phyloP scores from a whole-genome alignment of 495 filamentous ascomycete genomes.

The Venustampulla echinocandica region DNA sequence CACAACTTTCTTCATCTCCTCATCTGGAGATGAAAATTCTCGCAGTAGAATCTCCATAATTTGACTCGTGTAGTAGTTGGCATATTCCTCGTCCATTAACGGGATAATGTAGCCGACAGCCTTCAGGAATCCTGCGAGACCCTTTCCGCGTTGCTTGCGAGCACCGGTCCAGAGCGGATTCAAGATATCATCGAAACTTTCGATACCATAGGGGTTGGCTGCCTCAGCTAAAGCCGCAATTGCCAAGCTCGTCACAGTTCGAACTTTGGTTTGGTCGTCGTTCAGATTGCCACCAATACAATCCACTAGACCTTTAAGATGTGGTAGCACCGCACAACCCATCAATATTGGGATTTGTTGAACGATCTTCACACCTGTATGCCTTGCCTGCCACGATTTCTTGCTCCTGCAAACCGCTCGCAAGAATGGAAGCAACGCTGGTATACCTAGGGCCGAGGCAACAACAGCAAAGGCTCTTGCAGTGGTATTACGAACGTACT shows the following conservation, averaged over 20 bases:
- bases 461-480: conserved; percentile 97
- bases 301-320: conserved; percentile 92
- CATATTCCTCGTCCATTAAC: conserved; percentile 98
- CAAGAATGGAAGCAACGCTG: conserved; percentile 88
- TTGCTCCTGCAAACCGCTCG: conserved; percentile 94
- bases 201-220: conserved; percentile 96
- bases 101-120: conserved; percentile 98
- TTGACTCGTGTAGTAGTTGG: conserved; percentile 96
- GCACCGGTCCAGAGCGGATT: conserved; percentile 97
- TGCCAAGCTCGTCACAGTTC: conserved; percentile 89
- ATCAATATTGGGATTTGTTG: conserved; percentile 99
- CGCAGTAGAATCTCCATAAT: conserved; percentile 98
- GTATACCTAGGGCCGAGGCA: conserved; percentile 92
- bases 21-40: conserved; percentile 92
- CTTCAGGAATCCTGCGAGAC: conserved; percentile 91
- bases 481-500: conserved; percentile 99
- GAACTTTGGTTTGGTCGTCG: conserved; percentile 95
- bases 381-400: conserved; percentile 97
- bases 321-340: conserved; percentile 94
- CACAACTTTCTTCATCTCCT: conserved; percentile 99
- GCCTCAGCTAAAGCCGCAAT: conserved; percentile 96
- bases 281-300: conserved; percentile 93
- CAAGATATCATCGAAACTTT: conserved; percentile 95
- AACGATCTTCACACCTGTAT: conserved; percentile 99
- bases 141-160: conserved; percentile 91